Conservation (phyloP, 257 asterid species). For the Solanum chmielewskii region DNA sequence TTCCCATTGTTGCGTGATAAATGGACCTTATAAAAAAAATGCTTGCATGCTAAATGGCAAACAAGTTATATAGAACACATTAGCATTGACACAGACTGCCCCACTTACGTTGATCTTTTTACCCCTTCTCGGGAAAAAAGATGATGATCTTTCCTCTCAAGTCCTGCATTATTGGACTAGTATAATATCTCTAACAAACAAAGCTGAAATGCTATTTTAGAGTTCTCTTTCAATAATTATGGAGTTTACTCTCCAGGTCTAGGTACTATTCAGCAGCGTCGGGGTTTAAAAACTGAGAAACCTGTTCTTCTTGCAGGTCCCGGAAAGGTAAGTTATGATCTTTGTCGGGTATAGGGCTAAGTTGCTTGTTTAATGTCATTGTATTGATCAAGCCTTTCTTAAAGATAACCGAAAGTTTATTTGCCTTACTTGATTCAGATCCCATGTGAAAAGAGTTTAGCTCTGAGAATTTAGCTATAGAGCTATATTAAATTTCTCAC, state of each 20-base stretch:
- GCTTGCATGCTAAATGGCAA: not conserved
- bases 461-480: not conserved
- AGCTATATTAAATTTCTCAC: not conserved
- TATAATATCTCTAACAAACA: not conserved
- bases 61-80: not conserved
- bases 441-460: not conserved
- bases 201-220: not conserved
- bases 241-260: slow-evolving; percentile 32
- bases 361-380: not conserved
- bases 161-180: not conserved
- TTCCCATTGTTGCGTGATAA: not conserved
- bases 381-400: not conserved
- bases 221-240: not conserved
- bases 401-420: not conserved
- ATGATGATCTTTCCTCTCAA: not conserved
- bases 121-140: too few relatives aligned
- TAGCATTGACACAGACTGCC: not conserved
- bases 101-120: not conserved
- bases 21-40: not conserved
- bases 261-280: slow-evolving; percentile 73
- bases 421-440: not conserved
- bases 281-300: slow-evolving; percentile 58
- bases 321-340: slow-evolving; percentile 50
- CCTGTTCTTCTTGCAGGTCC: slow-evolving; percentile 92
- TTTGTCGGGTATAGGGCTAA: not conserved